Conservation (phyloP, 2,329 filamentous ascomycete genomes). For the Aspergillus sp. region DNA sequence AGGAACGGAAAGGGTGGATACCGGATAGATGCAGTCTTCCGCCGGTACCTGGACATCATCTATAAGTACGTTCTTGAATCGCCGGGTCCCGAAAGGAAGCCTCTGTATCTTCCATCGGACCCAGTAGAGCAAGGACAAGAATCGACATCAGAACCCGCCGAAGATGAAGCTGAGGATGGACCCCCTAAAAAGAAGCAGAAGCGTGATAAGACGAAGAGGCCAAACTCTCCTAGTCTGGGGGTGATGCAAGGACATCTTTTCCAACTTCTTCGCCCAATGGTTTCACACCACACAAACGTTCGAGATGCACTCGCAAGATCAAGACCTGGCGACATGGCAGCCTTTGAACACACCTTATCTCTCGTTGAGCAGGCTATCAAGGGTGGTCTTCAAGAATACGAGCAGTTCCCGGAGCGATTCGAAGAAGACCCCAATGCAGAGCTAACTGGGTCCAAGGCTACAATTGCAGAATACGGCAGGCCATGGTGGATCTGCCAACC, state of each 20-base stretch:
- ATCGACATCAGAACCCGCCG: constrained; percentile 11
- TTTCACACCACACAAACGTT: constrained; percentile 74
- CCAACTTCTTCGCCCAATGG: constrained; percentile 78
- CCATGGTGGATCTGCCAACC: constrained; percentile 92
- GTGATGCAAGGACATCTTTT: constrained; percentile 91
- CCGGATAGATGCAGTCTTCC: constrained; percentile 78
- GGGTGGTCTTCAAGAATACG: constrained; percentile 65
- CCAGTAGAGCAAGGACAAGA: constrained; percentile 19
- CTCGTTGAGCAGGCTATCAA: constrained; percentile 74
- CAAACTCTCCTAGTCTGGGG: constrained; percentile 62
- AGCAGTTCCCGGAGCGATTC: constrained; percentile 37
- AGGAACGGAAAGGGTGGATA: constrained; percentile 76
- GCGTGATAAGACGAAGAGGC: constrained; percentile 38
- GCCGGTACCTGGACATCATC: constrained; percentile 87
- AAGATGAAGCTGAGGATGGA: constrained; percentile 40
- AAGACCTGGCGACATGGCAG: constrained; percentile 65
- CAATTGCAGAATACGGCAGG: constrained; percentile 68
- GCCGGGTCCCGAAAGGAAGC: constrained; percentile 59
- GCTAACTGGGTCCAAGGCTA: constrained; percentile 47
- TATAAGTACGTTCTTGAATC: constrained; percentile 69
- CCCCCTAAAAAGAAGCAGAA: constrained; percentile 48
- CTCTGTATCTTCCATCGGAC: constrained; percentile 66
- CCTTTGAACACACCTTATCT: constrained; percentile 69
- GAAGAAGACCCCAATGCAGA: constrained; percentile 30
- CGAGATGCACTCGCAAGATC: constrained; percentile 75